Evolutionary conservation across 345 rosid species (phyloP), one percentile per base, ranked within the genome.

Genomic region (Nephelium lappaceum): DNA sequence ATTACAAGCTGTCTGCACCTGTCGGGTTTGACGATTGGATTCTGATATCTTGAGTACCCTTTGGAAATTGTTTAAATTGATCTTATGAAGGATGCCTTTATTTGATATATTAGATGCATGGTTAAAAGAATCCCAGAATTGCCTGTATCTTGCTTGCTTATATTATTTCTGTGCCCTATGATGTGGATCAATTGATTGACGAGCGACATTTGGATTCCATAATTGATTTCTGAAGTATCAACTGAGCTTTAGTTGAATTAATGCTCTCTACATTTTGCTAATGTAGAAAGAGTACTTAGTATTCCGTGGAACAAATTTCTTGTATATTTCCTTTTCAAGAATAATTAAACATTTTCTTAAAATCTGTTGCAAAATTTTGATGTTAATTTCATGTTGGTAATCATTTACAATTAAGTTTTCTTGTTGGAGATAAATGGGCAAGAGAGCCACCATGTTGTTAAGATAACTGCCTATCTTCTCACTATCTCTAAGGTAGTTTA

Each of bases 401-500:
- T 55, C 49, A 58, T n/a, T 57, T 60, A 25, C 27, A 5, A 60
- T 8, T n/a, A 42, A 64, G 7, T 25, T 45, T 49, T 65, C 15
- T 74, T 64, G 5, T 65, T 49, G 71, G 15, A 65, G 63, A 31
- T n/a, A 19, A 65, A 63, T 25, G 71, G 19, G 8, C 11, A 27
- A 27, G 19, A 45, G 19, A 75, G n/a, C n/a, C 36, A 45, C 11
- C 25, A 43, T 67, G 7, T 11, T 67, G 49, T 27, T 27, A 6
- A 18, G 41, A 63, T 25, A 2, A n/a, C 47, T 15, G 0, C 8
- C 15, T 45, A 67, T 72, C 64, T 71, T 77, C 19, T 25, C 10
- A 23, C 76, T 23, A 75, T 79, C 69, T 76, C 76, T 81, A 55
- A 74, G 67, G 58, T 58, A 72, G 27, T 67, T 75, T 62, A 61